A percentile compares a stretch with the other conserved stretches of the same genome.
Evolutionary conservation across 2,329 filamentous ascomycete genomes (phyloP).

Genomic region (Phialophora macrospora): DNA sequence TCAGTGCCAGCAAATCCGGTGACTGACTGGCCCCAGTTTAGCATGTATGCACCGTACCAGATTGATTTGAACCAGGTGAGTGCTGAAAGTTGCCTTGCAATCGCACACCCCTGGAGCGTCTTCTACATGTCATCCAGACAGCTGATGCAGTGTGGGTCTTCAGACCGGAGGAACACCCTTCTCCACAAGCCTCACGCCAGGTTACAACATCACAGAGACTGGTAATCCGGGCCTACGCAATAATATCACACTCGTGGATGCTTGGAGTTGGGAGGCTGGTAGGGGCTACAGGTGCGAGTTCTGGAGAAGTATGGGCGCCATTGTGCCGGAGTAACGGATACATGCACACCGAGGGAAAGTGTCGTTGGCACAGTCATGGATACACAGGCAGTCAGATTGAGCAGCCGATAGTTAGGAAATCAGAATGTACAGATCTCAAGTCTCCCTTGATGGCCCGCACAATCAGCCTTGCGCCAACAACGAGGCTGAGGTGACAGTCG

Average conservation of each 20-base stretch:
- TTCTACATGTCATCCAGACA: not conserved
- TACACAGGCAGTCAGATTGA: not conserved
- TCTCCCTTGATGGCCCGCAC: not conserved
- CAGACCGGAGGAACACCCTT: slow-evolving; percentile 49
- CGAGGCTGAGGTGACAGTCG: not conserved
- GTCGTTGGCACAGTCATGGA: not conserved
- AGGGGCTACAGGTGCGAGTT: slow-evolving; percentile 55
- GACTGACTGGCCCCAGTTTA: slow-evolving; percentile 47
- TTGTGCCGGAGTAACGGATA: slow-evolving; percentile 30
- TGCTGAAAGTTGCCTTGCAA: not conserved
- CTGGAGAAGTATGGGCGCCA: slow-evolving; percentile 45
- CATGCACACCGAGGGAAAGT: not conserved
- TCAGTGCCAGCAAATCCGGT: slow-evolving; percentile 33
- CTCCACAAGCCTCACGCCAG: slow-evolving; percentile 28
- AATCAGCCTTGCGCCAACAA: too few species aligned
- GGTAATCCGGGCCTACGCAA: slow-evolving; percentile 46
- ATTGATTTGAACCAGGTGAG: slow-evolving; percentile 51
- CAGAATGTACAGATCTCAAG: not conserved
- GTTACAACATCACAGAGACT: slow-evolving; percentile 40
- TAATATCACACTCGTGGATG: slow-evolving; percentile 50
- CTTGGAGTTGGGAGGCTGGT: slow-evolving; percentile 55
- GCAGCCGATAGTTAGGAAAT: not conserved
- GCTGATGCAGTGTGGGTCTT: not conserved
- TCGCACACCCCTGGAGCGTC: not conserved
- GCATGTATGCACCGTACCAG: slow-evolving; percentile 44